Conservation (phyloP, 495 filamentous ascomycete genomes). For the Neurospora hispaniola region DNA sequence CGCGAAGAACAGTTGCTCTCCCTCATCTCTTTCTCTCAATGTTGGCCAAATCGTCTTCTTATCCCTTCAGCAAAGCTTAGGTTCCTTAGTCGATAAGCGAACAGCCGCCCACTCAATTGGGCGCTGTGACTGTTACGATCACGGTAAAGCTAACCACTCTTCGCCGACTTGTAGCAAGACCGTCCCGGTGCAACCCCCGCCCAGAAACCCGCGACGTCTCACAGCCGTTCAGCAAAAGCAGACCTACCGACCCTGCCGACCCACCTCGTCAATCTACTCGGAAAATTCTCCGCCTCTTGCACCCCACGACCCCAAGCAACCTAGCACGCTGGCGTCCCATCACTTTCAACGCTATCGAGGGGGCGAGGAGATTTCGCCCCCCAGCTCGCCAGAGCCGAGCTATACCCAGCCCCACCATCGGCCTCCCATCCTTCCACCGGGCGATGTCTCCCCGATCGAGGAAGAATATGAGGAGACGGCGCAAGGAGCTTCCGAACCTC, state of each 20-base stretch:
- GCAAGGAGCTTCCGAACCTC: background rate
- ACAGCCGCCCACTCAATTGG: background rate
- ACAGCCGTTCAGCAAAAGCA: constrained; percentile 18
- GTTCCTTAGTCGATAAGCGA: background rate
- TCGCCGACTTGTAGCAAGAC: constrained; percentile 15
- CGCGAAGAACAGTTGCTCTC: background rate
- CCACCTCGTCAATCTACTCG: constrained; percentile 33
- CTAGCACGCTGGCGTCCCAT: constrained; percentile 18
- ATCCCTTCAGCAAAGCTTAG: too few relatives aligned
- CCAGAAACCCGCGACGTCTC: constrained; percentile 23
- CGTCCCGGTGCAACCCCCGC: constrained; percentile 24
- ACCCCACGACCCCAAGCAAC: constrained; percentile 21
- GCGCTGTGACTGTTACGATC: background rate
- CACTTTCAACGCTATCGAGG: constrained; percentile 20
- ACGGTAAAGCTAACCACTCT: background rate
- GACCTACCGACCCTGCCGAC: constrained; percentile 22
- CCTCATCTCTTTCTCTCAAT: too few relatives aligned
- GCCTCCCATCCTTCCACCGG: constrained; percentile 3
- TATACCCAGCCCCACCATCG: constrained; percentile 10
- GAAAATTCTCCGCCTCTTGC: constrained; percentile 16
- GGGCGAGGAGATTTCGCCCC: constrained; percentile 34
- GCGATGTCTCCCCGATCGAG: constrained; percentile 44
- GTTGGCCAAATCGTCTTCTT: too few relatives aligned
- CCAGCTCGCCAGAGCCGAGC: constrained; percentile 36
- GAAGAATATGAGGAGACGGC: constrained; percentile 20